Evolutionary conservation across 2,329 filamentous ascomycete species (phyloP), one percentile per base, ranked within the genome.

Genomic region (Fulvia fulva): DNA sequence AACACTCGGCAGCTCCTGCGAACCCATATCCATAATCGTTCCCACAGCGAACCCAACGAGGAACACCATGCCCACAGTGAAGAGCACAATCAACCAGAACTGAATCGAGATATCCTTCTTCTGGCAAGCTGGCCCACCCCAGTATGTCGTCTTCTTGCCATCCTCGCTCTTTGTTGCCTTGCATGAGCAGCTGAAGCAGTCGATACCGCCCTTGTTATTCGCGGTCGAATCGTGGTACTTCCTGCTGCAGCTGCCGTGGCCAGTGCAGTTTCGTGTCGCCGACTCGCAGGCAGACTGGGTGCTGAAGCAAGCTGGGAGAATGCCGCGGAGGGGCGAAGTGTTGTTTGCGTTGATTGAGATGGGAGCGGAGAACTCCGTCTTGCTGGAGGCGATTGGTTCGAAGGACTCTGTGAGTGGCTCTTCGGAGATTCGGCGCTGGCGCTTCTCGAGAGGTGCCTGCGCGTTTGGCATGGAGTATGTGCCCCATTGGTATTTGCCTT

Each of bases 71-170:
- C 86, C 75, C 50, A 97, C 77, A 3, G 84, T 87, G 67, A 94
- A 88, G 7, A 87, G 85, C 12, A 84, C 83, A 67, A 99, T 86
- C 52, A 99, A 78, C 85, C 91, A 95, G 77, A 99, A 97, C 5
- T 89, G 87, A 26, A 87, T 83, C 72, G 91, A 95, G 53, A 97
- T 80, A 71, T 99, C 93, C 74, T 87, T 83, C 84, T 97, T 99
- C 72, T 94, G 86, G 78, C 94, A 99, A 49, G 88, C 87, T 37
- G 85, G 79, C 16, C 94, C 94, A 51, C 87, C 93, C 91, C 91
- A 97, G 70, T 87, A 82, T 0, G 85, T 85, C 14, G 85, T 84
- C 74, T 86, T 86, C 37, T 81, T 78, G 46, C 80, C 78, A 53
- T 80, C 78, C 32, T 76, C 73, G 55, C 78, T 74, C 52, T 77